Evolutionary conservation across 2,329 filamentous ascomycete species (phyloP).

Genomic region (Neospermospora avenae): DNA sequence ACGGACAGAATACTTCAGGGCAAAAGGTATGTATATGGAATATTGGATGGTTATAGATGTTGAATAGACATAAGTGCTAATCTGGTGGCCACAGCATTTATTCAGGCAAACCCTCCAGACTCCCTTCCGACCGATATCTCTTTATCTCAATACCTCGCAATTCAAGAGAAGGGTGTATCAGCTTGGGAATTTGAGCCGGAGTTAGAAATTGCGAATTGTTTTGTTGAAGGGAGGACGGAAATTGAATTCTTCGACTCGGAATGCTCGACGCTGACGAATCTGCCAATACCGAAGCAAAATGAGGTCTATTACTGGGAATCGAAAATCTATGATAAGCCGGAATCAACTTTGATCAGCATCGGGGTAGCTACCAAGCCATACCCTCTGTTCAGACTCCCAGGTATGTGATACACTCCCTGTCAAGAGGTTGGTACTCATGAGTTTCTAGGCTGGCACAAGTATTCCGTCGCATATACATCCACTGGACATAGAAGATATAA

Average conservation of each 20-base stretch:
- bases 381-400: conserved; percentile 87
- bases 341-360: conserved; percentile 80
- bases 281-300: conserved; percentile 97
- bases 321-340: conserved; percentile 97
- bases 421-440: not conserved
- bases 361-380: conserved; percentile 97
- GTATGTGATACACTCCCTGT: conserved; percentile 48
- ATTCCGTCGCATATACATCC: conserved; percentile 88
- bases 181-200: conserved; percentile 99
- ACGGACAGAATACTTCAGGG: conserved; percentile 84
- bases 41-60: not conserved
- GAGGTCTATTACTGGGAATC: conserved; percentile 99
- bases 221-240: conserved; percentile 92
- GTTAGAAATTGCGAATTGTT: conserved; percentile 96
- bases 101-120: conserved; percentile 91
- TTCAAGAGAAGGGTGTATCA: conserved; percentile 99
- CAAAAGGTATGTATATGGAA: conserved; percentile 68
- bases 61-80: conserved; percentile 7
- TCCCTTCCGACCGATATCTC: conserved; percentile 96
- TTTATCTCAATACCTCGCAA: conserved; percentile 93
- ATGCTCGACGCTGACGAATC: conserved; percentile 77
- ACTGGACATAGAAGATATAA: conserved; percentile 84
- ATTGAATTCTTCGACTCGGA: conserved; percentile 99
- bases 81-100: conserved; percentile 63
- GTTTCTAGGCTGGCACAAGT: conserved; percentile 77